phyloP scores from a whole-genome alignment of 1,284 basidiomycete species.

The Vanrija sp. region DNA sequence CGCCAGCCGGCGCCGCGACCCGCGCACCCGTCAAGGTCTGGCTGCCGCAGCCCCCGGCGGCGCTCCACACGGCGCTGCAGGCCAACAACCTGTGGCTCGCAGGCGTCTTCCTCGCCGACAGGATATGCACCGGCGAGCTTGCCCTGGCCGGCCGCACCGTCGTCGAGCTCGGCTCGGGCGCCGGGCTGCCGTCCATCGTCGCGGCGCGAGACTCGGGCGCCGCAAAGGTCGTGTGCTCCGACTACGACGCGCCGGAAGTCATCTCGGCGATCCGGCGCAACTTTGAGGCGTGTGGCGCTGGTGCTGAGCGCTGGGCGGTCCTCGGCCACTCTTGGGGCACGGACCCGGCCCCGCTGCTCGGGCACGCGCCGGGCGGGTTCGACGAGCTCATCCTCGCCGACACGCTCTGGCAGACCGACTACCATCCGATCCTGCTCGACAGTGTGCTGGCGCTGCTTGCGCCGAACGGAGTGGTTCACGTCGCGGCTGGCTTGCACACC shows the following conservation, averaged over 20 bases:
- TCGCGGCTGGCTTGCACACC: conserved; percentile 46
- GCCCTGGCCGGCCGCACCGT: conserved; percentile 18
- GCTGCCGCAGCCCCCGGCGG: conserved; percentile 36
- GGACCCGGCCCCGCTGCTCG: conserved; percentile 17
- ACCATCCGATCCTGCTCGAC: conserved; percentile 35
- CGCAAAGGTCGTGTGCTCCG: conserved; percentile 33
- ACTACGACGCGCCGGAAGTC: conserved; percentile 41
- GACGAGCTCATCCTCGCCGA: conserved; percentile 42
- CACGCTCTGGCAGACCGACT: conserved; percentile 38
- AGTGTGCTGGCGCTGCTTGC: conserved; percentile 32
- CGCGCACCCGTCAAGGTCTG: conserved; percentile 27
- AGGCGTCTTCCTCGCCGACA: conserved; percentile 41
- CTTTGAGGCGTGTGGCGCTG: conserved; percentile 8
- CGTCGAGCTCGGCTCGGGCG: conserved; percentile 44
- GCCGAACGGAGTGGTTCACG: conserved; percentile 28
- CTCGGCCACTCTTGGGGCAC: conserved; percentile 40
- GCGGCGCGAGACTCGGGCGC: conserved; percentile 19
- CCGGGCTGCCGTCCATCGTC: conserved; percentile 37
- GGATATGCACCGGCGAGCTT: conserved; percentile 20
- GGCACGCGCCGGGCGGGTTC: conserved; percentile 20
- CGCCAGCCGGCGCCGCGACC: conserved; percentile 21
- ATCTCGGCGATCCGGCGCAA: conserved; percentile 29
- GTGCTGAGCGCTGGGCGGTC: conserved; percentile 21
- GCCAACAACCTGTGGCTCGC: conserved; percentile 46
- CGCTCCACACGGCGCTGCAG: conserved; percentile 40